Percentiles rank a stretch among this genome's conserved stretches.
Evolutionary conservation across 257 asterid genomes (phyloP).

Genomic region (Linaria vulgaris): DNA sequence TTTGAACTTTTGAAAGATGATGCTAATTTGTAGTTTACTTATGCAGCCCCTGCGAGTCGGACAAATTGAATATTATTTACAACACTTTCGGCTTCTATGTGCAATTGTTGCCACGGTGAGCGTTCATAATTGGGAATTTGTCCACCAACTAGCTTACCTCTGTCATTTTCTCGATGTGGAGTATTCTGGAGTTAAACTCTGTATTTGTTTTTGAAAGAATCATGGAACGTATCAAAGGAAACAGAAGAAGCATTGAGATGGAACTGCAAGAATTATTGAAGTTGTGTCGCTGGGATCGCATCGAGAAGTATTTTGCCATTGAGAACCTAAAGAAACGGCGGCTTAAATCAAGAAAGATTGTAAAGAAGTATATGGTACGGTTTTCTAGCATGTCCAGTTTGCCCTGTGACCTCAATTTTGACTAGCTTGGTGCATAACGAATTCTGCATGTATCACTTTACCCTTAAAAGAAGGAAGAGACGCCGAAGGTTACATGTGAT

Average conservation of each 20-base stretch:
- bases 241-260: slow-evolving; percentile 59
- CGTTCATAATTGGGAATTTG: slow-evolving; percentile 15
- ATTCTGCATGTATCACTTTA: slow-evolving; percentile 1
- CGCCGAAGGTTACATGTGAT: background rate
- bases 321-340: slow-evolving; percentile 70
- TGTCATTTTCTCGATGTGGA: slow-evolving; percentile 10
- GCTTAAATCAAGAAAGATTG: slow-evolving; percentile 71
- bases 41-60: slow-evolving; percentile 58
- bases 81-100: slow-evolving; percentile 79
- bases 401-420: slow-evolving; percentile 2
- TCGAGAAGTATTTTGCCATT: slow-evolving; percentile 49
- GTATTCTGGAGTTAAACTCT: slow-evolving; percentile 24
- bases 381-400: slow-evolving; percentile 14
- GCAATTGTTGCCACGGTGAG: slow-evolving; percentile 80
- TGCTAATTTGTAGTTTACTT: slow-evolving; percentile 24
- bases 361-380: slow-evolving; percentile 76
- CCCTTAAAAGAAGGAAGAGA: background rate
- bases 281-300: slow-evolving; percentile 75
- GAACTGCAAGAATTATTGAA: slow-evolving; percentile 75
- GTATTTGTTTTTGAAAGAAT: slow-evolving; percentile 38
- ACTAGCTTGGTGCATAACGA: background rate
- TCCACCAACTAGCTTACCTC: slow-evolving; percentile 1
- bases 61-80: slow-evolving; percentile 66
- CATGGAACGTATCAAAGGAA: slow-evolving; percentile 51
- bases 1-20: too few species aligned